Evolutionary conservation across 371 early-diverging fungal genomes (phyloP).

Genomic region (Coemansia sp.): DNA sequence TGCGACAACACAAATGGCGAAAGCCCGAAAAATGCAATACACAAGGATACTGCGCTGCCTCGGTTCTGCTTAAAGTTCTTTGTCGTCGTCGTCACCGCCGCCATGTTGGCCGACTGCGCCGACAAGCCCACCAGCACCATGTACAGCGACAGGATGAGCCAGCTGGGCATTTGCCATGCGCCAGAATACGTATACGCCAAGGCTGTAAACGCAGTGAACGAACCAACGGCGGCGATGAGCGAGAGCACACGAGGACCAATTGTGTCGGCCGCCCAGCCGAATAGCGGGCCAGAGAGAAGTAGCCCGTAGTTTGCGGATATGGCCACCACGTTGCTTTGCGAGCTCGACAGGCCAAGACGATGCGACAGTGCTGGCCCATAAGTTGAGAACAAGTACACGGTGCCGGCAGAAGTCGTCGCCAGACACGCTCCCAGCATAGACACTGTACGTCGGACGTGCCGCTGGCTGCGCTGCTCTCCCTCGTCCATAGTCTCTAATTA

Average conservation of each 20-base stretch:
- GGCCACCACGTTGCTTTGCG: constrained; percentile 54
- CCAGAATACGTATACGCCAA: constrained; percentile 49
- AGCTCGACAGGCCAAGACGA: constrained; percentile 49
- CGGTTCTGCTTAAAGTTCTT: constrained; percentile 59
- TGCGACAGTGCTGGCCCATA: constrained; percentile 52
- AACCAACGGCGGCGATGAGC: constrained; percentile 40
- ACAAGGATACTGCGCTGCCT: constrained; percentile 63
- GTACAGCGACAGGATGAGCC: constrained; percentile 50
- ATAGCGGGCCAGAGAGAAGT: constrained; percentile 55
- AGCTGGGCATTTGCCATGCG: constrained; percentile 18
- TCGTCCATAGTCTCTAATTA: not conserved
- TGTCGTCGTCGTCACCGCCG: constrained; percentile 59
- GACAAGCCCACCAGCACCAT: constrained; percentile 59
- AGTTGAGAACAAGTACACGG: constrained; percentile 56
- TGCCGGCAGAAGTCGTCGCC: constrained; percentile 53
- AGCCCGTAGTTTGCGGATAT: constrained; percentile 56
- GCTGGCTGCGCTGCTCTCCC: constrained; percentile 22
- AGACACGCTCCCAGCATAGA: constrained; percentile 50
- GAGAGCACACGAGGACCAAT: constrained; percentile 53
- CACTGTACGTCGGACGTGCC: constrained; percentile 37
- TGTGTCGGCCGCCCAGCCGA: constrained; percentile 56
- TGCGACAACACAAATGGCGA: constrained; percentile 67
- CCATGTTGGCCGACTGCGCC: constrained; percentile 59
- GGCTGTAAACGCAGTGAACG: constrained; percentile 42
- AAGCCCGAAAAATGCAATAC: constrained; percentile 65